These are phyloP conservation scores for Termitomyces bulborhizus DNA, from an alignment of 768 basidiomycete species.

Conservation along the genomic window DNA sequence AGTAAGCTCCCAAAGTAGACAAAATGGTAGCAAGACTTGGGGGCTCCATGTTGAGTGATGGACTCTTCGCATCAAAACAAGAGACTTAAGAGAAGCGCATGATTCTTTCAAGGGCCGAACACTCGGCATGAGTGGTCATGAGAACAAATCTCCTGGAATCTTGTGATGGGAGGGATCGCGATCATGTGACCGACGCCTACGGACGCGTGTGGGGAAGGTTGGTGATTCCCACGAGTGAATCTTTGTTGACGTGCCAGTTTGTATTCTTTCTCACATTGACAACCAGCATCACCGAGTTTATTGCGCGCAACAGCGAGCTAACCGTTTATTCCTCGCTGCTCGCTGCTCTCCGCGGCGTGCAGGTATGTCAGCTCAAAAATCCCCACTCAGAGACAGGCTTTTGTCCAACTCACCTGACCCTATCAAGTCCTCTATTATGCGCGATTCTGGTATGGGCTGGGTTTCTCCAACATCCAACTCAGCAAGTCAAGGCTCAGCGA, in stretches of 20 bases:
- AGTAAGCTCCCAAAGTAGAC: neutral
- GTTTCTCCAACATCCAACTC: slow-evolving; percentile 34
- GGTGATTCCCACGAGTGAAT: slow-evolving; percentile 29
- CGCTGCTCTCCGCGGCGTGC: slow-evolving; percentile 3
- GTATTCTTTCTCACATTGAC: slow-evolving; percentile 10
- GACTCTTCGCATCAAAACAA: neutral
- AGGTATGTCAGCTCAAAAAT: slow-evolving; percentile 32
- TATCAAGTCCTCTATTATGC: slow-evolving; percentile 56
- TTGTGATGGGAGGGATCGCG: slow-evolving; percentile 14
- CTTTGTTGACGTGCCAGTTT: slow-evolving; percentile 31
- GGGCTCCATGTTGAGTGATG: neutral
- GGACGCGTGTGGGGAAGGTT: slow-evolving; percentile 20
- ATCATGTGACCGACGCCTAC: slow-evolving; percentile 27
- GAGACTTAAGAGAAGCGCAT: neutral
- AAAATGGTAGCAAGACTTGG: neutral
- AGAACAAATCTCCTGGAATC: neutral
- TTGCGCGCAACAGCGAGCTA: slow-evolving; percentile 12
- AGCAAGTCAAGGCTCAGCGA: slow-evolving; percentile 23
- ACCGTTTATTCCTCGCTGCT: neutral
- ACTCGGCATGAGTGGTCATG: neutral
- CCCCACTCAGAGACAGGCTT: slow-evolving; percentile 53
- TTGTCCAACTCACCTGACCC: slow-evolving; percentile 58
- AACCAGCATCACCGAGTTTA: slow-evolving; percentile 11
- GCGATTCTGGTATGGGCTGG: slow-evolving; percentile 65
- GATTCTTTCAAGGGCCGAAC: neutral